A percentile compares a stretch with the other conserved stretches of the same genome.
These are phyloP conservation scores for Agastache rugosa DNA, from an alignment of 257 asterid genomes.

Conservation along the genomic window DNA sequence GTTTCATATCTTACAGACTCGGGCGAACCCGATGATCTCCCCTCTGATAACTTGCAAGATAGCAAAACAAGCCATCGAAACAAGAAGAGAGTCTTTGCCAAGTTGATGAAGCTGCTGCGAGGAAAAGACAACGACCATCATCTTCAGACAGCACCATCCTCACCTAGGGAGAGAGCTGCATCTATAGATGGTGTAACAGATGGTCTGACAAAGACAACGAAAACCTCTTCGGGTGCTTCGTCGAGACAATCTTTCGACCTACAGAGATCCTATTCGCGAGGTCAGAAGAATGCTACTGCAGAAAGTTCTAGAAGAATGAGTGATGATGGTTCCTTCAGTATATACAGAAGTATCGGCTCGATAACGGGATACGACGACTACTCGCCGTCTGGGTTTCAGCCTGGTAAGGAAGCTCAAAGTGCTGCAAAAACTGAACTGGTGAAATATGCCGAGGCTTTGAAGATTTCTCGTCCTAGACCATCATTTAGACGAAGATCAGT, in stretches of 20 bases:
- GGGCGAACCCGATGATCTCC: conserved; percentile 55
- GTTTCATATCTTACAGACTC: conserved; percentile 65
- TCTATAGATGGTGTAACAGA: conserved; percentile 38
- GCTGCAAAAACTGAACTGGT: conserved; percentile 58
- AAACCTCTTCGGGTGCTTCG: conserved; percentile 55
- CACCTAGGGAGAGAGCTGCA: conserved; percentile 38
- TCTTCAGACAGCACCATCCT: conserved; percentile 42
- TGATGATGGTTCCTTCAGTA: conserved; percentile 47
- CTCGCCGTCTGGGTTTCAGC: conserved; percentile 31
- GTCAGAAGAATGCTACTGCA: conserved; percentile 40
- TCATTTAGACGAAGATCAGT: conserved; percentile 55
- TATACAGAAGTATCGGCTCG: conserved; percentile 48
- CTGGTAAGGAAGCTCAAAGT: conserved; percentile 48
- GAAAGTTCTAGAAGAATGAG: conserved; percentile 52
- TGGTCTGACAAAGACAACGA: conserved; percentile 37
- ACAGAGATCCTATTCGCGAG: conserved; percentile 49
- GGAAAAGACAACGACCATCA: conserved; percentile 56
- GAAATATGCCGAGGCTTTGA: conserved; percentile 83
- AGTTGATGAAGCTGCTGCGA: conserved; percentile 59
- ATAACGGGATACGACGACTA: conserved; percentile 34
- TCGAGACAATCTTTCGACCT: conserved; percentile 58
- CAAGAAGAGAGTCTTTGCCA: conserved; percentile 58
- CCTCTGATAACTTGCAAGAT: conserved; percentile 43
- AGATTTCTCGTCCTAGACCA: conserved; percentile 50
- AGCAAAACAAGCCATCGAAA: conserved; percentile 41